phyloP scores from a whole-genome alignment of 2,329 filamentous ascomycete species.

The Xylariales sp. region DNA sequence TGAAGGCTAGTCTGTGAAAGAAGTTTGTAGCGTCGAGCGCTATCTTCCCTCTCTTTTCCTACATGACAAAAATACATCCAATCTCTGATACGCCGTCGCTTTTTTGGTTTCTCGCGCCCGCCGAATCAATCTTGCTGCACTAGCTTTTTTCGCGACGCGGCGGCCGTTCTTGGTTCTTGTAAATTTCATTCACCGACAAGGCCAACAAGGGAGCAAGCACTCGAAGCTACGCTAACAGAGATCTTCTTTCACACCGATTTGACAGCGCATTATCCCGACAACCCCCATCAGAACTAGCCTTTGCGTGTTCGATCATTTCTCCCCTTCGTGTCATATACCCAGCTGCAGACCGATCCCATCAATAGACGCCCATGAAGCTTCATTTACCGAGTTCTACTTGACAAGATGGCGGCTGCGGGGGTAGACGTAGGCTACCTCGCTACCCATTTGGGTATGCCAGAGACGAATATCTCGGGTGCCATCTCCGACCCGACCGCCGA shows the following conservation, averaged over 20 bases:
- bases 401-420: constrained; percentile 68
- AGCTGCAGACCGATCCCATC: not conserved
- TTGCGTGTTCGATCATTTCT: not conserved
- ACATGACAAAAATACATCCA: not conserved
- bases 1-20: constrained; percentile 33
- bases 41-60: constrained; percentile 4
- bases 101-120: not conserved
- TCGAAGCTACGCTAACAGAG: constrained; percentile 18
- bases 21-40: constrained; percentile 24
- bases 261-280: constrained; percentile 1
- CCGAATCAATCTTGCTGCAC: not conserved
- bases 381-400: constrained; percentile 38
- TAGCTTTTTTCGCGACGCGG: constrained; percentile 28
- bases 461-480: constrained; percentile 70
- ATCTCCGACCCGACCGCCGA: constrained; percentile 79
- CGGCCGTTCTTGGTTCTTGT: not conserved
- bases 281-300: not conserved
- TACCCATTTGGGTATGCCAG: constrained; percentile 75
- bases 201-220: constrained; percentile 2
- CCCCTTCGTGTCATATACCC: not conserved
- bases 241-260: not conserved
- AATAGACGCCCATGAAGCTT: constrained; percentile 44
- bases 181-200: constrained; percentile 15
- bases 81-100: not conserved
- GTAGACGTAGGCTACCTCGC: constrained; percentile 80